Evolutionary conservation across 176 grass and related monocot genomes (phyloP).

Genomic region (Carex kokanica): DNA sequence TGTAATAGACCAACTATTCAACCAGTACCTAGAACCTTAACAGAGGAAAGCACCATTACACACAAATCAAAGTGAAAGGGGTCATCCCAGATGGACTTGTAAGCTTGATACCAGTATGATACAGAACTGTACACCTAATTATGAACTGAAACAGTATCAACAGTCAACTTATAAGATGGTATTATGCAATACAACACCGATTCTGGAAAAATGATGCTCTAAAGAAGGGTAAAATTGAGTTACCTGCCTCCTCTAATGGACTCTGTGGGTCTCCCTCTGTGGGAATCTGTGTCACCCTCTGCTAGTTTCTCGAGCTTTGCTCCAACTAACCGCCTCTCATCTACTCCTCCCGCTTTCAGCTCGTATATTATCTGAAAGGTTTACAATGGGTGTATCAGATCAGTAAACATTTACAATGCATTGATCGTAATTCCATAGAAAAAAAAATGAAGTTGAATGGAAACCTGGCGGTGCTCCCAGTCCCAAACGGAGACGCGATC

Average conservation of each 20-base stretch:
- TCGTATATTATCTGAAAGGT: conserved; percentile 79
- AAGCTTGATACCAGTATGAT: neutral
- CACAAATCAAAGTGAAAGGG: neutral
- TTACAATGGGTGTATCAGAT: neutral
- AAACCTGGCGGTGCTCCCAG: conserved; percentile 94
- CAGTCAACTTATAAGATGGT: neutral
- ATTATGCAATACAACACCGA: neutral
- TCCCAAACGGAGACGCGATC: conserved; percentile 96
- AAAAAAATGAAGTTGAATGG: neutral
- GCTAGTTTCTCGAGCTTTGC: conserved; percentile 96
- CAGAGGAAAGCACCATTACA: neutral
- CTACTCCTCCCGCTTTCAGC: conserved; percentile 91
- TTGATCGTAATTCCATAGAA: neutral
- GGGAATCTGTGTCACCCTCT: conserved; percentile 78
- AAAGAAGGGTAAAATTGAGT: conserved; percentile 9
- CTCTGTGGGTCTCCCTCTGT: conserved; percentile 88
- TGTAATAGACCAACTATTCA: neutral
- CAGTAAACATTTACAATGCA: conserved; percentile 13
- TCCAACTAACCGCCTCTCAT: conserved; percentile 83
- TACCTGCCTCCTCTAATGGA: conserved; percentile 97
- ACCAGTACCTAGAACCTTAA: neutral
- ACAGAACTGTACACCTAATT: neutral
- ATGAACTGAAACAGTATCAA: neutral
- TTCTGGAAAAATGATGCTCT: neutral
- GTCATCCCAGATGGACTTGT: neutral